These are phyloP conservation scores for Cutaneotrichosporon sp. DNA, from an alignment of 1,284 basidiomycete species.

Conservation along the genomic window DNA sequence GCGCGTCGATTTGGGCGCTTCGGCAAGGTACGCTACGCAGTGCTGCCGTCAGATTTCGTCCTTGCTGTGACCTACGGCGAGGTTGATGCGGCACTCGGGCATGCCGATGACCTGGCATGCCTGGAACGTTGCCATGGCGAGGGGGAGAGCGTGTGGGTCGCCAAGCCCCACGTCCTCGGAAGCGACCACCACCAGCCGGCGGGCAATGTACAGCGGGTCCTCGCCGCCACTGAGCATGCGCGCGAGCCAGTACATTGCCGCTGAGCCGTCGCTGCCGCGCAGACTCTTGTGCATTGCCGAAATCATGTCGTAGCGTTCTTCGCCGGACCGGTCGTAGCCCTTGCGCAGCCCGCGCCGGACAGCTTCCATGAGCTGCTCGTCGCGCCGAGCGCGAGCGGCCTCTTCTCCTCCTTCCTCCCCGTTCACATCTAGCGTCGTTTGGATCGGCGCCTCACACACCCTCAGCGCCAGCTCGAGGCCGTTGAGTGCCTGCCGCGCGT, in stretches of 20 bases:
- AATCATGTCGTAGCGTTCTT: conserved; percentile 79
- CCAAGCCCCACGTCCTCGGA: conserved; percentile 82
- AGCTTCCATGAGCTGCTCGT: conserved; percentile 46
- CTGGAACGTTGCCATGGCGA: conserved; percentile 66
- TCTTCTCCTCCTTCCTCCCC: background rate
- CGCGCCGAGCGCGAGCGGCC: conserved; percentile 7
- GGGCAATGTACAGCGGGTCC: conserved; percentile 77
- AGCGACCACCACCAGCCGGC: conserved; percentile 74
- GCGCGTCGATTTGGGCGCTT: conserved; percentile 76
- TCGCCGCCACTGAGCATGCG: conserved; percentile 74
- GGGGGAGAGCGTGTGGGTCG: conserved; percentile 63
- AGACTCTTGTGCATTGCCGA: conserved; percentile 82
- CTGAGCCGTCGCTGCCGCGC: conserved; percentile 69
- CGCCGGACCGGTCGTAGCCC: conserved; percentile 68
- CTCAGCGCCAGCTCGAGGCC: conserved; percentile 49
- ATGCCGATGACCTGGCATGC: conserved; percentile 79
- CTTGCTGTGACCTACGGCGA: conserved; percentile 29
- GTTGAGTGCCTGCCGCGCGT: conserved; percentile 51
- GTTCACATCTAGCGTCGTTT: conserved; percentile 17
- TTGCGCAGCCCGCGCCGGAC: conserved; percentile 45
- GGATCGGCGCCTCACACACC: conserved; percentile 31
- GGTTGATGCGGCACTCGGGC: conserved; percentile 57
- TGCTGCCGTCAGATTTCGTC: conserved; percentile 49
- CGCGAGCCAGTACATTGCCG: conserved; percentile 81
- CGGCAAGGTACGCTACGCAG: conserved; percentile 71